Base-by-base conservation (phyloP, 352 stramenopile species). In the Globisporangium paroecandrum region DNA sequence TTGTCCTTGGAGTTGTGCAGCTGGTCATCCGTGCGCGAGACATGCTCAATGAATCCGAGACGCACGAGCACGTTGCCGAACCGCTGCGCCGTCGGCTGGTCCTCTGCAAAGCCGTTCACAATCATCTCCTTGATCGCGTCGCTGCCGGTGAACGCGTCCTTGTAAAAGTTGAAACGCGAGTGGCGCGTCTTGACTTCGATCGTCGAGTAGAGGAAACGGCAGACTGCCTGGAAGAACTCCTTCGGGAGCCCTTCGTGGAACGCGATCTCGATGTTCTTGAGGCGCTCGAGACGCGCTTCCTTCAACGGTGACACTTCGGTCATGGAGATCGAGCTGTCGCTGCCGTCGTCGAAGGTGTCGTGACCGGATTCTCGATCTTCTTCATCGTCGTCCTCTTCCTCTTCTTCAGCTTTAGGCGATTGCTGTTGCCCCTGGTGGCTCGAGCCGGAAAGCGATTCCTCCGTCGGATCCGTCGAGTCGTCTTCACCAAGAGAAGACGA, bases 161-260 rank as follows among this genome's bases (percentile, higher is more conserved):
- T 95, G 79, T 90, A 92, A 62, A 93, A 93, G 65, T 90, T 93
- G 72, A 95, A 93, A 10, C 83, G 81, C 61, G 86, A 90, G 69
- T 94, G 85, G 18, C 85, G 78, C 7, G 85, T 93, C 79, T 94
- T 94, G 66, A 93, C 65, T 58, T 95, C 88, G 41, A 95, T 62
- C 7, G 77, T 81, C n/a, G 82, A 78, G 49, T 89, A 76, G 32
- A 95, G 73, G 66, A 93, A 95, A 12, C 88, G 85, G 24, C 74
- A 75, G 9, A 95, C 66, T 12, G 83, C 77, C 66, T 85, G 76
- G 68, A 90, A 95, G 66, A 95, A 95, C 65, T 93, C 84, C 34
- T 77, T 84, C 3, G 88, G 84, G 0, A 94, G 72, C 3, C 88
- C 88, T 43, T 95, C 87, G 53, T 93, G 82, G 72, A 93, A 95